Conservation (phyloP, 2,329 filamentous ascomycete genomes). For the Trichoderma simmonsii region DNA sequence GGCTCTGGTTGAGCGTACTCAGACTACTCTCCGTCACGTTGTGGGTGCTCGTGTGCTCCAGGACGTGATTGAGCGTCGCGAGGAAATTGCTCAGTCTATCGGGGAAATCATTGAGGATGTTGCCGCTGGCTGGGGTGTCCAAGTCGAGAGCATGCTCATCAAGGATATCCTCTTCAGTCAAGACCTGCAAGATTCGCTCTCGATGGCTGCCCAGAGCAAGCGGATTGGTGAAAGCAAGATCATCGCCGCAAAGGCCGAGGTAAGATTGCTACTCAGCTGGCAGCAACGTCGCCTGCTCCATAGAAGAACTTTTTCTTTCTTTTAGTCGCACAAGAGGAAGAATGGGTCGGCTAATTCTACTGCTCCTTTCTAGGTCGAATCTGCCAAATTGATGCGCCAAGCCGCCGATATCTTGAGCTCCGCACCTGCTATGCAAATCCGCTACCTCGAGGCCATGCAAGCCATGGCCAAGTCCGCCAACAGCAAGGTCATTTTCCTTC, state of each 20-base stretch:
- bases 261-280: conserved; percentile 24
- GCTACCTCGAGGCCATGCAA: conserved; percentile 98
- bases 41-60: conserved; percentile 93
- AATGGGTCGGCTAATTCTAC: conserved; percentile 6
- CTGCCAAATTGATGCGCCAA: conserved; percentile 87
- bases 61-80: conserved; percentile 96
- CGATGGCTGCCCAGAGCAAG: conserved; percentile 98
- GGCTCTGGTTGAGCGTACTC: conserved; percentile 95
- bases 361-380: conserved; percentile 61
- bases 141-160: conserved; percentile 97
- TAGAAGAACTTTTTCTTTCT: neutral
- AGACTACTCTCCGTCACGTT: conserved; percentile 95
- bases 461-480: conserved; percentile 94
- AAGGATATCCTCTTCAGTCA: conserved; percentile 98
- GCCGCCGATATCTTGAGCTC: conserved; percentile 90
- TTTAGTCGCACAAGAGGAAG: neutral
- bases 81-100: conserved; percentile 93
- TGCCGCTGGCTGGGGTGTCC: conserved; percentile 87
- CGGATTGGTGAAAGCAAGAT: conserved; percentile 98
- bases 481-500: conserved; percentile 83
- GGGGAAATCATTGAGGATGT: conserved; percentile 98
- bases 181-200: conserved; percentile 91
- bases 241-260: conserved; percentile 90
- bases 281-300: neutral
- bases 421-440: conserved; percentile 96